phyloP scores from a whole-genome alignment of 768 basidiomycete species.

The Boletus tylopilopsis region DNA sequence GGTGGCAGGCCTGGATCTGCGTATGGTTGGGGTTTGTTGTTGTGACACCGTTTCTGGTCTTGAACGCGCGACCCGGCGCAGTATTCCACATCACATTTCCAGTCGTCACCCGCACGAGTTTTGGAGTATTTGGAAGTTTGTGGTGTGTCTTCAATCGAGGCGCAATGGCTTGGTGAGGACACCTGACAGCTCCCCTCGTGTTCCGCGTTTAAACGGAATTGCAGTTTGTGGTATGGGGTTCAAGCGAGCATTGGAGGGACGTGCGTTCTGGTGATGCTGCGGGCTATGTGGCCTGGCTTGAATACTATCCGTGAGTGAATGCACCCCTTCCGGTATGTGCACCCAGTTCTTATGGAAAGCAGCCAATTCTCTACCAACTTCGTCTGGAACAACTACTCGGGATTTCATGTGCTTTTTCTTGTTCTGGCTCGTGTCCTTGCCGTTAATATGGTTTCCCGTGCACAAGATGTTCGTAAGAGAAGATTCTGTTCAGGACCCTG shows the following conservation, averaged over 20 bases:
- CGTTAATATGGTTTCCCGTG: constrained; percentile 79
- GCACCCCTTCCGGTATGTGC: background rate
- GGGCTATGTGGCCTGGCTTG: constrained; percentile 73
- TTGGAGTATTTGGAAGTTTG: constrained; percentile 72
- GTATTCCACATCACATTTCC: constrained; percentile 75
- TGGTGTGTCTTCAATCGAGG: constrained; percentile 80
- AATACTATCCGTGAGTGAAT: constrained; percentile 55
- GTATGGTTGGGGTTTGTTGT: constrained; percentile 63
- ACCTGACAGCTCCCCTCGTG: constrained; percentile 26
- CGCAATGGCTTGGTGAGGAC: constrained; percentile 62
- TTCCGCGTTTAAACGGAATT: constrained; percentile 9
- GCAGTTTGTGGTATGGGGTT: constrained; percentile 73
- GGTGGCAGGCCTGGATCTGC: constrained; percentile 86
- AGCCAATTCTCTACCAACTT: constrained; percentile 72
- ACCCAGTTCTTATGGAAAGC: constrained; percentile 6
- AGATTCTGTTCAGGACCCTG: constrained; percentile 1
- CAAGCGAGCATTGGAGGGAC: constrained; percentile 81
- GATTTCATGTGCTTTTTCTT: constrained; percentile 83
- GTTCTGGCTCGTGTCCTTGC: constrained; percentile 79
- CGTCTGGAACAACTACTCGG: constrained; percentile 70
- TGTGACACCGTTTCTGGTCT: constrained; percentile 66
- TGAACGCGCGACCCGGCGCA: constrained; percentile 77
- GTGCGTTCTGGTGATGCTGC: constrained; percentile 70
- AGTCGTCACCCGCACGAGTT: constrained; percentile 71
- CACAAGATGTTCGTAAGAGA: constrained; percentile 62